Base-by-base conservation (phyloP, 192 early-diverging fungal species). In the Podochytrium sp. region DNA sequence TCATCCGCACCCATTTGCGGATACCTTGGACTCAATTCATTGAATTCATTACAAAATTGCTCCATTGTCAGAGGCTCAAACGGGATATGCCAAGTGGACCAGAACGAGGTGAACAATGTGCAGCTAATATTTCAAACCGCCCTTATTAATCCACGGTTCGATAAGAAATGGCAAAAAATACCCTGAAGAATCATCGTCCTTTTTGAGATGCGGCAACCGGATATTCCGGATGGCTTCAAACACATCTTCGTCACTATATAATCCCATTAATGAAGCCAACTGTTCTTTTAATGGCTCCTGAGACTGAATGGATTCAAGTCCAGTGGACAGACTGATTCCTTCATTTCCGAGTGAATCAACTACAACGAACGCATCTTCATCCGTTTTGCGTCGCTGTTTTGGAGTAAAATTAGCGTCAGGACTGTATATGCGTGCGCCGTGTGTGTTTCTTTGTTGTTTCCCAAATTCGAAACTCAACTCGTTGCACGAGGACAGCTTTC, bases 171-270 rank as follows among this genome's bases (percentile, higher is more conserved):
- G n/a, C n/a, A n/a, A n/a, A n/a, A n/a, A n/a, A n/a, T n/a, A n/a
- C n/a, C n/a, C n/a, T n/a, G n/a, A n/a, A n/a, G n/a, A n/a, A n/a
- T n/a, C n/a, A n/a, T n/a, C n/a, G n/a, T n/a, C n/a, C n/a, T n/a
- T n/a, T n/a, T n/a, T n/a, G n/a, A n/a, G n/a, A n/a, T n/a, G n/a
- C n/a, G n/a, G n/a, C n/a, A n/a, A 55, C 61, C 34, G 38, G 25
- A 80, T 43, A 27, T 20, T 7, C 38, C 61, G 38, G 10, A 83
- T 6, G 27, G 68, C 69, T 1, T 82, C 80, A 16, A 78, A 50
- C 29, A 86, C 23, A 63, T 86, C 81, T 29, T 57, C 33, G 38
- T 79, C 81, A 49, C 74, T 73, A 57, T 83, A 81, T 20, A 86
- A 64, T 43, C 63, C 63, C 29, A 27, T 18, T n/a, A 65, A 65